phyloP scores from a whole-genome alignment of 345 rosid species.

The Odontarrhena argentea region DNA sequence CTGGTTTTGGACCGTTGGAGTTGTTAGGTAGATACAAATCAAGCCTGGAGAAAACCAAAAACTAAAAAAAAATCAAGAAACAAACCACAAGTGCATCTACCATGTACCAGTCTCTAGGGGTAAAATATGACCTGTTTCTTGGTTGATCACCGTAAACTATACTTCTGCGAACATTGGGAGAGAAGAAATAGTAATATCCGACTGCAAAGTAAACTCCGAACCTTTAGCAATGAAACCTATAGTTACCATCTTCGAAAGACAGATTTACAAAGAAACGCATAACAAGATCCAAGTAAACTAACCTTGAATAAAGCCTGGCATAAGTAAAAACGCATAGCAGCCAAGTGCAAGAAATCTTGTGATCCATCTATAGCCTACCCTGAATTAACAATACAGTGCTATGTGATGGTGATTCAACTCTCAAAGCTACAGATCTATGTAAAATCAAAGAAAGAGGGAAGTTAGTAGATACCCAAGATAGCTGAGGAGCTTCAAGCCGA shows the following conservation, averaged over 20 bases:
- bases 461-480: constrained; percentile 64
- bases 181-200: constrained; percentile 88
- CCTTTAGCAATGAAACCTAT: constrained; percentile 34
- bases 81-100: constrained; percentile 5
- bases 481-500: constrained; percentile 62
- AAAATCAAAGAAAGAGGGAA: background rate
- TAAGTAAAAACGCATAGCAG: constrained; percentile 71
- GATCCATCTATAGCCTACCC: constrained; percentile 98
- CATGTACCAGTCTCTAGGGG: background rate
- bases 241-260: constrained; percentile 2
- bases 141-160: constrained; percentile 90
- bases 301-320: constrained; percentile 99
- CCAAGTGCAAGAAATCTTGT: constrained; percentile 89
- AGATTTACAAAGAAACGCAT: background rate
- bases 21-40: constrained; percentile 88
- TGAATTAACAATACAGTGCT: constrained; percentile 38
- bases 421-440: too few species aligned
- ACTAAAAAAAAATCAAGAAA: background rate
- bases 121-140: constrained; percentile 71
- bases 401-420: too few species aligned
- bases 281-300: constrained; percentile 20
- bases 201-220: constrained; percentile 59
- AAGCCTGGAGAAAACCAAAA: constrained; percentile 55
- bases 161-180: constrained; percentile 72
- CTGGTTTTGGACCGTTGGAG: constrained; percentile 74